Conservation (phyloP, 768 basidiomycete genomes). For the Paxillus involutus region DNA sequence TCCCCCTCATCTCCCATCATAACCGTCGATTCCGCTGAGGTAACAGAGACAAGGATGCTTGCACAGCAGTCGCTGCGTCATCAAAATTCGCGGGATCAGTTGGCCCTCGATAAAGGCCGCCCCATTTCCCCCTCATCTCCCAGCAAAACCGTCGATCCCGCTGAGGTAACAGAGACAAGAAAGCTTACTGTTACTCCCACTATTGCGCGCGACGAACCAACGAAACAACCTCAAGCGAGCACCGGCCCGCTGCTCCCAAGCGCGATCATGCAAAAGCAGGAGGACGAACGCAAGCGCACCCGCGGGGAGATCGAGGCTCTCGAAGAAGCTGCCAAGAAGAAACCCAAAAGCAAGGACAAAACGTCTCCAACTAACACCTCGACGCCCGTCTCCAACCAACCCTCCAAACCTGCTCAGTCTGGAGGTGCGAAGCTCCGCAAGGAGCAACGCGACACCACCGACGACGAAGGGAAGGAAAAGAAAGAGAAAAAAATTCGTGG, state of each 20-base stretch:
- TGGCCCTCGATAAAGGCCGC: constrained; percentile 30
- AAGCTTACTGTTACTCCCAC: constrained; percentile 78
- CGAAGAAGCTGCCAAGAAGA: constrained; percentile 49
- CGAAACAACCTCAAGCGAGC: constrained; percentile 11
- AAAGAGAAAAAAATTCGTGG: constrained; percentile 67
- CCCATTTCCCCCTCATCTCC: constrained; percentile 29
- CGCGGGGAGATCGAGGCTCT: constrained; percentile 48
- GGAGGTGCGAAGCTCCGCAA: constrained; percentile 42
- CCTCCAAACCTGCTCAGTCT: constrained; percentile 9
- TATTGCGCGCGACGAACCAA: constrained; percentile 60
- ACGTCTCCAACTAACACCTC: constrained; percentile 28
- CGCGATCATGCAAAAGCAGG: constrained; percentile 43
- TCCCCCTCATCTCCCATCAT: constrained; percentile 29
- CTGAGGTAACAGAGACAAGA: constrained; percentile 69
- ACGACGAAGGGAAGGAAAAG: constrained; percentile 51
- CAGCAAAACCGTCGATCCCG: constrained; percentile 55
- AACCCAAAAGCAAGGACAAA: constrained; percentile 49
- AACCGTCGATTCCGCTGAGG: constrained; percentile 65
- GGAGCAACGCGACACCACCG: constrained; percentile 37
- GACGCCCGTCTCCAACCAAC: constrained; percentile 29
- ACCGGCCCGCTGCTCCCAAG: constrained; percentile 37
- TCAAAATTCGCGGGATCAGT: constrained; percentile 49
- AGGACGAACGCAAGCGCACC: constrained; percentile 53
- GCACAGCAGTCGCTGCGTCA: constrained; percentile 37
- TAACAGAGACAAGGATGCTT: constrained; percentile 19